Conservation (phyloP, 257 asterid genomes). For the Solanum okadae region DNA sequence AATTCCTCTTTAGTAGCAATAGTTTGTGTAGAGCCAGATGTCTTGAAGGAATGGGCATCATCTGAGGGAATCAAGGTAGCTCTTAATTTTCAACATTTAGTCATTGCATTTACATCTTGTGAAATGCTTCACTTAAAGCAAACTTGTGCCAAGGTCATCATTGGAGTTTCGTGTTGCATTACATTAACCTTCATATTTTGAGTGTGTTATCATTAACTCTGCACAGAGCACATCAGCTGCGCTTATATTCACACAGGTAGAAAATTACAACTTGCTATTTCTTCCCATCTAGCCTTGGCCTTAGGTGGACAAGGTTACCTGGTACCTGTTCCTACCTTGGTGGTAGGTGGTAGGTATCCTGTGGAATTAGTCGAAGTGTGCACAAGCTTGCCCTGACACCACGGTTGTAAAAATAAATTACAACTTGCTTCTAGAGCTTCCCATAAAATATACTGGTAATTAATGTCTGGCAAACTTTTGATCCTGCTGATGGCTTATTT, state of each 20-base stretch:
- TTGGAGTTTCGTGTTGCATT: neutral
- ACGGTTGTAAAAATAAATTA: neutral
- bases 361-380: neutral
- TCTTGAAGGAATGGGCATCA: slow-evolving; percentile 74
- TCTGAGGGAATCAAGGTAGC: slow-evolving; percentile 79
- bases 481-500: neutral
- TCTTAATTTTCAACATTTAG: neutral
- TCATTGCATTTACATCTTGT: neutral
- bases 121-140: neutral
- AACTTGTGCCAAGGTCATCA: neutral
- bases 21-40: slow-evolving; percentile 75
- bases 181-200: neutral
- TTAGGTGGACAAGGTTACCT: neutral
- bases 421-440: neutral
- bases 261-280: neutral
- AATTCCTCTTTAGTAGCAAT: slow-evolving; percentile 80
- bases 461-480: neutral
- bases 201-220: neutral
- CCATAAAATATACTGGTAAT: neutral
- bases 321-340: neutral
- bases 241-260: neutral
- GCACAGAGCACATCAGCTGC: neutral
- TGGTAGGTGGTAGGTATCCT: neutral
- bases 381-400: neutral
- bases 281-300: neutral